These are phyloP conservation scores for Malus hybrid DNA, from an alignment of 331 rosid species.

Conservation along the genomic window DNA sequence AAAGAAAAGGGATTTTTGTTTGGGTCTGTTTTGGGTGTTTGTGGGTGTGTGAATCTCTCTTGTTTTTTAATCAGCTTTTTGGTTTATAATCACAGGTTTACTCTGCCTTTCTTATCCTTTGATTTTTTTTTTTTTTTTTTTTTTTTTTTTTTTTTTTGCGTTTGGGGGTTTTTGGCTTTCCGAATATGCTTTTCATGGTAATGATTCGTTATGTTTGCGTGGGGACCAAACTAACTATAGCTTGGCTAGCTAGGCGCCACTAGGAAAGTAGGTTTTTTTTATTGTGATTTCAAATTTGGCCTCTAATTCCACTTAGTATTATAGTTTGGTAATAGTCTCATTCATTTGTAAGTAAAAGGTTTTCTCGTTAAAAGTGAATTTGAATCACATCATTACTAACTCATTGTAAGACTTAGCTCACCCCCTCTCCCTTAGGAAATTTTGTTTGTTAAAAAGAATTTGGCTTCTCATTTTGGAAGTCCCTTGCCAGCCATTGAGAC, in stretches of 20 bases:
- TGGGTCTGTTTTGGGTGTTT: slow-evolving; percentile 9
- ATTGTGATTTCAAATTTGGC: background rate
- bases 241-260: background rate
- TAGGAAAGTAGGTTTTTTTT: background rate
- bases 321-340: rapidly evolving
- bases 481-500: too few relatives aligned
- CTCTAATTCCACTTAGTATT: background rate
- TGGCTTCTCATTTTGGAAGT: background rate
- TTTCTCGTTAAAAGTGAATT: too few relatives aligned
- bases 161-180: background rate
- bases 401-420: too few relatives aligned
- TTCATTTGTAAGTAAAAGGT: too few relatives aligned
- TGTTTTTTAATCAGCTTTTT: background rate
- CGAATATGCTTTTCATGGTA: slow-evolving; percentile 4
- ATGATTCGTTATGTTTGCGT: slow-evolving; percentile 7
- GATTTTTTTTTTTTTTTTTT: background rate
- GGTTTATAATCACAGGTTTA: background rate
- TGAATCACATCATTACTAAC: too few relatives aligned
- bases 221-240: slow-evolving; percentile 1
- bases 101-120: background rate
- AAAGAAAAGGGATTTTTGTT: slow-evolving; percentile 10
- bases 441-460: too few relatives aligned
- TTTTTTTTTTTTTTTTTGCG: background rate
- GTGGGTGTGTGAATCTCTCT: background rate
- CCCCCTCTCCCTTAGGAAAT: too few relatives aligned